These are phyloP conservation scores for Botryosphaeria agaves DNA, from an alignment of 2,329 filamentous ascomycete species.

Conservation along the genomic window DNA sequence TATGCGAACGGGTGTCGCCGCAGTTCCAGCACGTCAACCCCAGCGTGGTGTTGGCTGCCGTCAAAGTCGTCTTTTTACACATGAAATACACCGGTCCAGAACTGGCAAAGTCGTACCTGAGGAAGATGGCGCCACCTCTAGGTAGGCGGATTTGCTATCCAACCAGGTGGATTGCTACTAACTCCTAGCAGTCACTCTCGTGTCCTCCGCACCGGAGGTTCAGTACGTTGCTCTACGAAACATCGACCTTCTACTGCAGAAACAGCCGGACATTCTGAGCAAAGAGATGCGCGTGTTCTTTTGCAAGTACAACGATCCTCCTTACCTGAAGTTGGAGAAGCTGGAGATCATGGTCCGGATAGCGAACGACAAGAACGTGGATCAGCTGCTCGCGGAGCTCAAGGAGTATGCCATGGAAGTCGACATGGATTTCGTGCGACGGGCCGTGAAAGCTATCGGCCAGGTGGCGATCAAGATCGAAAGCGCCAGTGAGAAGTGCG, in stretches of 20 bases:
- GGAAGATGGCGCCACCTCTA: constrained; percentile 96
- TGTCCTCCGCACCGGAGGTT: constrained; percentile 89
- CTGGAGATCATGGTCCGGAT: constrained; percentile 99
- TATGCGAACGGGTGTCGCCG: constrained; percentile 87
- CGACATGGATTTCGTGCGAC: constrained; percentile 95
- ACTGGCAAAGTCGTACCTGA: constrained; percentile 67
- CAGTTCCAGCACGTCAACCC: constrained; percentile 98
- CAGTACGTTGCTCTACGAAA: constrained; percentile 95
- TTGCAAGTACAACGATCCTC: constrained; percentile 98
- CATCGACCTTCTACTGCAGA: constrained; percentile 88
- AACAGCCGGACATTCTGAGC: constrained; percentile 89
- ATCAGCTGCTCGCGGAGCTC: constrained; percentile 81
- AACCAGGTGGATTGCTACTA: constrained; percentile 10
- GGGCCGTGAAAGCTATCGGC: constrained; percentile 88
- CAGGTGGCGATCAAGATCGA: constrained; percentile 99
- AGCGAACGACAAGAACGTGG: constrained; percentile 91
- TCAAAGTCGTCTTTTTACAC: constrained; percentile 94
- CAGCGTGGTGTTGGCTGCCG: constrained; percentile 88
- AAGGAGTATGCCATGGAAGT: constrained; percentile 98
- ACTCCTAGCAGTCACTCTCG: constrained; percentile 58
- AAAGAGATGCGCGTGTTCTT: constrained; percentile 98
- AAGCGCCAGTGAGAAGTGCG: constrained; percentile 82
- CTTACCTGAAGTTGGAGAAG: constrained; percentile 94
- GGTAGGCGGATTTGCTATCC: constrained; percentile 36
- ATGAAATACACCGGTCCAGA: constrained; percentile 75